phyloP scores from a whole-genome alignment of 192 early-diverging fungal genomes.

The Radiomyces spectabilis region DNA sequence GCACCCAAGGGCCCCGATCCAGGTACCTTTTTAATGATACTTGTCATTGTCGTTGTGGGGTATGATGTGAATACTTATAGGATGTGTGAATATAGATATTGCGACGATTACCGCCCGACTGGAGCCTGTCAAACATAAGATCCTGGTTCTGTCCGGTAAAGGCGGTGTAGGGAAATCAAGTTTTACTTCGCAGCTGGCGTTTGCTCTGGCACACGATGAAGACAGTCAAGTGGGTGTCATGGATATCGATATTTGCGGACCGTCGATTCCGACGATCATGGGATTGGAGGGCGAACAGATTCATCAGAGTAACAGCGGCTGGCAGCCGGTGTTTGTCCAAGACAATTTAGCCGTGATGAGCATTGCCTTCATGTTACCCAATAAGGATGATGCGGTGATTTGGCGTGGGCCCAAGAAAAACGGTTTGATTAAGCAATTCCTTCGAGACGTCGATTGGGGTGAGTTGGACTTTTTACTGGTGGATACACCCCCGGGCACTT shows the following conservation, averaged over 20 bases:
- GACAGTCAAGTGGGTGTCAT: constrained; percentile 70
- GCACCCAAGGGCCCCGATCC: constrained; percentile 78
- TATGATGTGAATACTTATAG: too few relatives aligned
- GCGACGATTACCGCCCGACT: constrained; percentile 58
- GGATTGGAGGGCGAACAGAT: constrained; percentile 75
- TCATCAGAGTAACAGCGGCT: constrained; percentile 76
- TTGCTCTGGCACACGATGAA: constrained; percentile 63
- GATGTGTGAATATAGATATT: constrained; percentile 36
- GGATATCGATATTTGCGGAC: constrained; percentile 96
- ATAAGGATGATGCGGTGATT: constrained; percentile 86
- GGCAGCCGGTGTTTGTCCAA: constrained; percentile 72
- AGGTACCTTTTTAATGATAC: too few relatives aligned
- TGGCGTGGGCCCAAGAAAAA: constrained; percentile 96
- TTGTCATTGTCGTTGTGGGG: too few relatives aligned
- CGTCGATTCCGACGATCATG: constrained; percentile 91
- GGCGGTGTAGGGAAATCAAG: constrained; percentile 98
- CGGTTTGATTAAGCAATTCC: constrained; percentile 93
- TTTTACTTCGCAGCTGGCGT: constrained; percentile 84
- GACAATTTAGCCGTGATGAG: constrained; percentile 85
- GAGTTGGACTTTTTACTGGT: constrained; percentile 85
- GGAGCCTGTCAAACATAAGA: constrained; percentile 66
- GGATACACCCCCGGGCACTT: constrained; percentile 96
- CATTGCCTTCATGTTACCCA: constrained; percentile 86
- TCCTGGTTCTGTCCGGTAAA: constrained; percentile 96
- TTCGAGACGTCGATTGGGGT: constrained; percentile 93